Evolutionary conservation across 495 filamentous ascomycete species (phyloP).

Genomic region (Durotheca rogersii): DNA sequence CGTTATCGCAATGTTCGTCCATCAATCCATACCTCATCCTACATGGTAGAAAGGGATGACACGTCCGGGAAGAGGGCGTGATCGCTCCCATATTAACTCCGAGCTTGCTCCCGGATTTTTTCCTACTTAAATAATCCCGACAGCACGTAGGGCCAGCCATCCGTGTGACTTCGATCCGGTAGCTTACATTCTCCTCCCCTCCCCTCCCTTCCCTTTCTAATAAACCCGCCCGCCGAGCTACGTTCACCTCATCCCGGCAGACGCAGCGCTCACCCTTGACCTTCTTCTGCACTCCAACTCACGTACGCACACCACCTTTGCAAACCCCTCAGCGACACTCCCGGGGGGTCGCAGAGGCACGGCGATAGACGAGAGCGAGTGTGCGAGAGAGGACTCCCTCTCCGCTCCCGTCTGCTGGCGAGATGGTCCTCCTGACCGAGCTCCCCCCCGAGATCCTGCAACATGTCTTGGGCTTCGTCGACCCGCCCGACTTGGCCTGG

Average conservation of each 20-base stretch:
- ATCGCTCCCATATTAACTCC: constrained; percentile 17
- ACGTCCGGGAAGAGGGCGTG: too few species aligned
- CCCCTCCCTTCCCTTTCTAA: constrained; percentile 3
- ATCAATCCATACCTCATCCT: too few species aligned
- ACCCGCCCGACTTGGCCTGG: constrained; percentile 53
- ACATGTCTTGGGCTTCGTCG: constrained; percentile 53
- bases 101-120: background rate
- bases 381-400: background rate
- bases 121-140: constrained; percentile 9
- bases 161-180: background rate
- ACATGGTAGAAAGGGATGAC: too few species aligned
- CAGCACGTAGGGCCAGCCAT: background rate
- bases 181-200: constrained; percentile 1
- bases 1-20: too few species aligned
- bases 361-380: background rate
- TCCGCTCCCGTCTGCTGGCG: background rate
- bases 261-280: constrained; percentile 9
- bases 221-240: constrained; percentile 7
- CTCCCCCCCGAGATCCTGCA: constrained; percentile 61
- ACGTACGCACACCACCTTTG: background rate
- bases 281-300: constrained; percentile 11
- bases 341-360: too few species aligned
- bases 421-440: constrained; percentile 39
- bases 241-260: background rate
- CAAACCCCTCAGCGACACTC: background rate